Conservation (phyloP, 192 early-diverging fungal genomes). For the Backusella sp. region DNA sequence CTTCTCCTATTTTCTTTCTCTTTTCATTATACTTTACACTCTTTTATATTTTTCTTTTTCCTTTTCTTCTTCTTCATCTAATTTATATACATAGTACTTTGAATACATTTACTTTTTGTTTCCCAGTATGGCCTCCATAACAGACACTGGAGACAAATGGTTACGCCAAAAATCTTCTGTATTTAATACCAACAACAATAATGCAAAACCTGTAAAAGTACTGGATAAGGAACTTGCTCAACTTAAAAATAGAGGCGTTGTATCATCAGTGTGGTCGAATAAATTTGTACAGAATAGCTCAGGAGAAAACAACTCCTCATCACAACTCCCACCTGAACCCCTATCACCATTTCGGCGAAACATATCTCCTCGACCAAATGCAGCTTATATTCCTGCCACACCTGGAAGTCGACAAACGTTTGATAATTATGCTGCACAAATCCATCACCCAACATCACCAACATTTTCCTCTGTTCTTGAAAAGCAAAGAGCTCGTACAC, state of each 20-base stretch:
- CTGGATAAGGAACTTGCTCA: slow-evolving; percentile 12
- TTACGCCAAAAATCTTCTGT: background rate
- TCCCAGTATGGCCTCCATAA: slow-evolving; percentile 4
- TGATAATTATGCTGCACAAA: background rate
- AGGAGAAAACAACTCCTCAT: slow-evolving; percentile 5
- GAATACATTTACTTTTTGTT: background rate
- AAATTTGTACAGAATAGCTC: slow-evolving; percentile 11
- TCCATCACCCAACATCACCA: background rate
- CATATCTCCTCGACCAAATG: background rate
- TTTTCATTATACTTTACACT: background rate
- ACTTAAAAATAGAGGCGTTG: slow-evolving; percentile 12
- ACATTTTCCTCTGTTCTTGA: background rate
- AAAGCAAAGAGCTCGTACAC: background rate
- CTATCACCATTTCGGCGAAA: slow-evolving; percentile 1
- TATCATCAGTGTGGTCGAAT: slow-evolving; percentile 19
- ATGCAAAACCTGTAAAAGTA: slow-evolving; percentile 1
- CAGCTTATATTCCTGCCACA: background rate
- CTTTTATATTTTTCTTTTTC: background rate
- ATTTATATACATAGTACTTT: background rate
- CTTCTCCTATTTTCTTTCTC: background rate
- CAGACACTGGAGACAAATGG: slow-evolving; percentile 13
- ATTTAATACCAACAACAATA: background rate
- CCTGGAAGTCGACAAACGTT: slow-evolving; percentile 7
- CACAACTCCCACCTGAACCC: slow-evolving; percentile 4
- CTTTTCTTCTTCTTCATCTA: background rate